Percentiles rank a stretch among this genome's conserved stretches.
Conservation (phyloP, 768 basidiomycete species). For the Mycena alexandri region DNA sequence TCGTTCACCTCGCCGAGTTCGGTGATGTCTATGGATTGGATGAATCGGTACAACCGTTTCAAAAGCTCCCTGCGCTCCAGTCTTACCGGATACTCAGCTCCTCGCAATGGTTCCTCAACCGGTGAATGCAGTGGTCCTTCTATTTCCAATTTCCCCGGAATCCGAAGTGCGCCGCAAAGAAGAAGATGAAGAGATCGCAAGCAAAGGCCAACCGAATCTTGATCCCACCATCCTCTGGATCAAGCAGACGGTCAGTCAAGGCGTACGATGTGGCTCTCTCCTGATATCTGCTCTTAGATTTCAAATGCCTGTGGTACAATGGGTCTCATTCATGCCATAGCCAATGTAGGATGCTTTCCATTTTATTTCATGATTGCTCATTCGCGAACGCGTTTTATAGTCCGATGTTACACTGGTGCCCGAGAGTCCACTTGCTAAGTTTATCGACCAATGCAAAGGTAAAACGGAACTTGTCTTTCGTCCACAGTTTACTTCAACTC, state of each 20-base stretch:
- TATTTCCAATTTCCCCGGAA: conserved; percentile 79
- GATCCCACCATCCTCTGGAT: conserved; percentile 86
- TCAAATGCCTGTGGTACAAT: conserved; percentile 91
- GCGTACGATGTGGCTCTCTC: neutral
- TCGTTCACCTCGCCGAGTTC: conserved; percentile 67
- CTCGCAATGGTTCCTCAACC: conserved; percentile 78
- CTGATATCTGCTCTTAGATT: conserved; percentile 61
- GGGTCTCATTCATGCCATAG: conserved; percentile 84
- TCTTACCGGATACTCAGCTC: conserved; percentile 58
- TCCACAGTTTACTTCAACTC: conserved; percentile 2
- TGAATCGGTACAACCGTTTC: conserved; percentile 60
- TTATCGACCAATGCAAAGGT: conserved; percentile 77
- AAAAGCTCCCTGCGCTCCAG: too few species aligned
- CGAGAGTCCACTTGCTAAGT: conserved; percentile 71
- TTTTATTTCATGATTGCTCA: neutral
- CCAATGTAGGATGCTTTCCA: conserved; percentile 69
- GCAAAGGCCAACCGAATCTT: conserved; percentile 58
- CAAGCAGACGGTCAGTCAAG: conserved; percentile 83
- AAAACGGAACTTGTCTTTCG: neutral
- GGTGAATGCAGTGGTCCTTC: conserved; percentile 85
- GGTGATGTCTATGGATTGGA: conserved; percentile 83
- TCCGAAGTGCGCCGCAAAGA: conserved; percentile 63
- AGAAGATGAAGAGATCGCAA: conserved; percentile 71
- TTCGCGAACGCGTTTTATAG: conserved; percentile 47
- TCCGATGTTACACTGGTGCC: conserved; percentile 69